These are phyloP conservation scores for Pugionium cornutum DNA, from an alignment of 345 rosid genomes.

Conservation along the genomic window DNA sequence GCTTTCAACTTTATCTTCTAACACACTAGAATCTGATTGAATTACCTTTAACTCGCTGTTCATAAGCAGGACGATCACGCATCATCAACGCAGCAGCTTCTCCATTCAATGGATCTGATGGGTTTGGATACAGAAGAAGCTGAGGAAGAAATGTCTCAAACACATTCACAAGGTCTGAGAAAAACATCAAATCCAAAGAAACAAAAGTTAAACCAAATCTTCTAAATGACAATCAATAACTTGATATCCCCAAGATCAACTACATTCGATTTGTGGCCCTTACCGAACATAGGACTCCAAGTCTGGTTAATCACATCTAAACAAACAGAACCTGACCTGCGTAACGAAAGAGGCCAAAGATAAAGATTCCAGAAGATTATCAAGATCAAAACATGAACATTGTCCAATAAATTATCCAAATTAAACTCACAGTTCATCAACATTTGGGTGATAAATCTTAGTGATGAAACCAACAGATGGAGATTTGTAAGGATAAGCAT, in stretches of 20 bases:
- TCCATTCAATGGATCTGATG: conserved; percentile 94
- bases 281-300: conserved; percentile 99
- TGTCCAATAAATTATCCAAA: neutral
- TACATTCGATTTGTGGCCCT: conserved; percentile 11
- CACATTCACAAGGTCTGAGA: conserved; percentile 92
- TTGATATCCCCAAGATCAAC: neutral
- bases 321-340: conserved; percentile 98
- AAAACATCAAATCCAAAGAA: neutral
- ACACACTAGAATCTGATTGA: neutral
- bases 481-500: conserved; percentile 98
- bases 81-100: conserved; percentile 97
- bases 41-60: conserved; percentile 85
- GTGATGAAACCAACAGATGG: conserved; percentile 94
- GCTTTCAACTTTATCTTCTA: neutral
- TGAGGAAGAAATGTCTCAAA: conserved; percentile 98
- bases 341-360: conserved; percentile 21
- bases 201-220: neutral
- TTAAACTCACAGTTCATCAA: conserved; percentile 87
- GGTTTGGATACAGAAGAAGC: conserved; percentile 95
- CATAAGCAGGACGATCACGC: conserved; percentile 86
- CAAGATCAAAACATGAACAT: neutral
- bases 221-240: neutral
- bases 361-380: neutral
- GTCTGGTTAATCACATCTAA: conserved; percentile 97
- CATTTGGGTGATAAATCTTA: conserved; percentile 96